Percentiles rank a stretch among this genome's conserved stretches.
Evolutionary conservation across 78 protist genomes (phyloP).

Genomic region (Isochrysis galbana): DNA sequence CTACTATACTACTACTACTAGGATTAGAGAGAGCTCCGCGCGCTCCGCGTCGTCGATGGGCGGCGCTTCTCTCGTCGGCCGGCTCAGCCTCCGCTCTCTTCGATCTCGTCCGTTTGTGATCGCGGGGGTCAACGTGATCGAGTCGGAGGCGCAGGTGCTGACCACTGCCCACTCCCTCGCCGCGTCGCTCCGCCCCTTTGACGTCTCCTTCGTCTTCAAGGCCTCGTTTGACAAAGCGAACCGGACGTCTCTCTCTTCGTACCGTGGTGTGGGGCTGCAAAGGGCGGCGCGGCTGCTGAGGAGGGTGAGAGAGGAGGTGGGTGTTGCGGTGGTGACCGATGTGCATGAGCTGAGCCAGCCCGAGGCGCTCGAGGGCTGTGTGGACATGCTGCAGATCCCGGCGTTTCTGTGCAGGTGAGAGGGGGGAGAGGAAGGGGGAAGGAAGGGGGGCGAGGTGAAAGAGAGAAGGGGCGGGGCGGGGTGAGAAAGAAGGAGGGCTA

Average conservation of each 20-base stretch:
- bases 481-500: too few species aligned
- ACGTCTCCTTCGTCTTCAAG: neutral
- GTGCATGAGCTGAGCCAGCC: conserved; percentile 14
- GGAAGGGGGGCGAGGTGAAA: too few species aligned
- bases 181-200: neutral
- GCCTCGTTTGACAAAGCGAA: conserved; percentile 39
- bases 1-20: too few species aligned
- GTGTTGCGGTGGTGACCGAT: conserved; percentile 29
- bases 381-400: conserved; percentile 43
- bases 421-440: too few species aligned
- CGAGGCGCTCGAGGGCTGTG: neutral
- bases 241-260: neutral
- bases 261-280: conserved; percentile 6
- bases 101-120: neutral
- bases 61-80: too few species aligned
- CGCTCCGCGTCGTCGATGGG: too few species aligned
- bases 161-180: neutral
- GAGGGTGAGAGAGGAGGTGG: neutral
- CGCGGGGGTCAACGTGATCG: conserved; percentile 32
- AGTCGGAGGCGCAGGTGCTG: conserved; percentile 8
- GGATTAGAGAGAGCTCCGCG: too few species aligned
- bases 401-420: conserved; percentile 41
- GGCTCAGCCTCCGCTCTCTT: neutral
- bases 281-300: neutral
- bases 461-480: too few species aligned